Evolutionary conservation across 345 rosid species (phyloP).

Genomic region (Salix viminalis): DNA sequence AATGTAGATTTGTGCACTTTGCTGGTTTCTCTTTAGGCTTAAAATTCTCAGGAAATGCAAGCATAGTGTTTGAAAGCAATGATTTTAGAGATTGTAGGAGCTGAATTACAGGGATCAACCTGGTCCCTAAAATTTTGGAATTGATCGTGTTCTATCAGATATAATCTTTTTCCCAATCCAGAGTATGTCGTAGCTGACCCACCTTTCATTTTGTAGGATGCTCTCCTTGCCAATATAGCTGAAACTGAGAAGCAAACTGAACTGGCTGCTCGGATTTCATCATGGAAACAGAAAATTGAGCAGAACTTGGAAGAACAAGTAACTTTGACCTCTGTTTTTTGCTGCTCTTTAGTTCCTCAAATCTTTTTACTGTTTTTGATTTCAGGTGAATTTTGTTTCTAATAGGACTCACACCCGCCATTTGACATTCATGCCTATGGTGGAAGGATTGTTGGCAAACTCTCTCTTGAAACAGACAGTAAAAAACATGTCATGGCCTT

Average conservation of each 20-base stretch:
- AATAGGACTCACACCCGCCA: slow-evolving; percentile 77
- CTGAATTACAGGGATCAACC: background rate
- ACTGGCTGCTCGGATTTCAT: slow-evolving; percentile 80
- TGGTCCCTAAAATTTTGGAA: background rate
- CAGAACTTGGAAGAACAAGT: slow-evolving; percentile 90
- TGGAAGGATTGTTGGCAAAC: slow-evolving; percentile 54
- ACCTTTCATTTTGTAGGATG: slow-evolving; percentile 50
- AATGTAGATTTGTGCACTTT: background rate
- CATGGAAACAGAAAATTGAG: slow-evolving; percentile 96
- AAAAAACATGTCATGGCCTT: slow-evolving; percentile 40
- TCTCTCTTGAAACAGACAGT: slow-evolving; percentile 43
- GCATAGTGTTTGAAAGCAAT: background rate
- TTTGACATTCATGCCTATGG: slow-evolving; percentile 92
- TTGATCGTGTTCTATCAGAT: background rate
- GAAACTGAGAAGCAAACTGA: slow-evolving; percentile 89
- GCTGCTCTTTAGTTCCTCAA: background rate
- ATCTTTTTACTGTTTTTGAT: background rate
- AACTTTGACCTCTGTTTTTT: slow-evolving; percentile 11
- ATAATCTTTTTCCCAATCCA: background rate
- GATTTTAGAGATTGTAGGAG: background rate
- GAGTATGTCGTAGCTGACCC: background rate
- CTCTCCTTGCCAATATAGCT: slow-evolving; percentile 90
- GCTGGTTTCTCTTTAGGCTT: background rate
- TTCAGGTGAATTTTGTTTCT: slow-evolving; percentile 10
- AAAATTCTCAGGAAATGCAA: background rate